These are phyloP conservation scores for Synchytrium microbalum DNA, from an alignment of 371 early-diverging fungal species.

Conservation along the genomic window DNA sequence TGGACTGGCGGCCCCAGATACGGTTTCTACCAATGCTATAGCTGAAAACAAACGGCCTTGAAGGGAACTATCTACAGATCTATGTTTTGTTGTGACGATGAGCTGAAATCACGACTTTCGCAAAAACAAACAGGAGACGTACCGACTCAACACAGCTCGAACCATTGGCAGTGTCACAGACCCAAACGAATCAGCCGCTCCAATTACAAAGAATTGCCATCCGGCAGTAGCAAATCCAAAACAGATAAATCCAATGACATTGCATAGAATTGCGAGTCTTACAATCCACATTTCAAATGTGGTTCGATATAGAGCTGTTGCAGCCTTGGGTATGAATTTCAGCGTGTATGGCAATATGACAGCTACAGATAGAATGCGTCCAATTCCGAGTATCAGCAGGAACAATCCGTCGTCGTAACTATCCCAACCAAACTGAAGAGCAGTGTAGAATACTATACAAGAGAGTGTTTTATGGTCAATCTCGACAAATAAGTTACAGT, in stretches of 20 bases:
- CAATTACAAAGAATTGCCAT: slow-evolving; percentile 1
- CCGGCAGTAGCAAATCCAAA: neutral
- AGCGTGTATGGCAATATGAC: neutral
- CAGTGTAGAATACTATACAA: slow-evolving; percentile 1
- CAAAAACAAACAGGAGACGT: too few relatives aligned
- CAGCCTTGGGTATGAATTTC: neutral
- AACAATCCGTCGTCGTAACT: slow-evolving; percentile 3
- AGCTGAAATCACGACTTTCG: too few relatives aligned
- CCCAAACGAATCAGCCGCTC: neutral
- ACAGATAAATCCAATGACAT: neutral
- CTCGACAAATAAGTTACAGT: neutral
- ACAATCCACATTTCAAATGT: neutral
- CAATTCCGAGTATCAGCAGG: neutral
- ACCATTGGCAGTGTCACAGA: neutral
- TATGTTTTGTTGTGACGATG: too few relatives aligned
- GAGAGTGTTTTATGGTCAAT: neutral
- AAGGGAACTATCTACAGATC: neutral
- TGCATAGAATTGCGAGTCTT: neutral
- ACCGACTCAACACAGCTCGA: neutral
- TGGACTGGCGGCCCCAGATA: neutral
- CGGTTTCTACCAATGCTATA: neutral
- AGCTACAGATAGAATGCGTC: neutral
- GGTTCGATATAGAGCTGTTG: neutral
- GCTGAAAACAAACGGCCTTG: neutral
- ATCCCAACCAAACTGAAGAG: slow-evolving; percentile 1